Base-by-base conservation (phyloP, 257 asterid genomes). In the Solanum corneliomulleri region DNA sequence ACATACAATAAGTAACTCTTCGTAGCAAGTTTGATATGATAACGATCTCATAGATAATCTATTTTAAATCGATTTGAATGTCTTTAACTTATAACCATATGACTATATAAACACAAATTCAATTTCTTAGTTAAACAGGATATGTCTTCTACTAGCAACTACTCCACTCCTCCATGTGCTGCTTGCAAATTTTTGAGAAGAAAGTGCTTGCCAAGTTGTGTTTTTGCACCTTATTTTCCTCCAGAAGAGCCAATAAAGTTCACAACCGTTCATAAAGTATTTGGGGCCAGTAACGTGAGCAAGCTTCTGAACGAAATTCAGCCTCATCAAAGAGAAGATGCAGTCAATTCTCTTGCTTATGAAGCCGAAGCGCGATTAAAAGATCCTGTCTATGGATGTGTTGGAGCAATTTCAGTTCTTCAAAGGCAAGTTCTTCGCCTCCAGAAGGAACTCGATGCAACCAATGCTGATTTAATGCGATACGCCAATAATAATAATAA, bases 101-200 rank as follows among this genome's bases (percentile, higher is more conserved):
- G 39, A 37, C 7, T 37, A 37, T 37, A 37, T 37, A 37, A 37
- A 5, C 1, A 6, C 10, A 27, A 60, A 62, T 15, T 37, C 11
- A 9, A 45, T 64, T 10, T 39, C 1, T 60, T 58, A 31, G 6
- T 6, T 13, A 13, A 60, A 33, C 21, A 81, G 47, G 62, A 80
- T 87, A 80, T 87, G 86, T 31, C 82, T 76, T 85, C 82, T 33
- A 7, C 44, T 12, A 44, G 71, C 83, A 84, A 18, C 68, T 86
- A 84, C 39, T 89, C 88, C 7, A 89, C 35, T 42, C 84, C 87
- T 42, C 91, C 91, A 9, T 89, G 91, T 23, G 91, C 91, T 1
- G 91, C 91, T 62, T 89, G 91, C 89, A 89, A 89, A 75, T 86
- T 86, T 33, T 52, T 89, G 87, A 74, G 91, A 83, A 83, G 91